Conservation (phyloP, 495 filamentous ascomycete genomes). For the Hypomontagnella submonticulosa region DNA sequence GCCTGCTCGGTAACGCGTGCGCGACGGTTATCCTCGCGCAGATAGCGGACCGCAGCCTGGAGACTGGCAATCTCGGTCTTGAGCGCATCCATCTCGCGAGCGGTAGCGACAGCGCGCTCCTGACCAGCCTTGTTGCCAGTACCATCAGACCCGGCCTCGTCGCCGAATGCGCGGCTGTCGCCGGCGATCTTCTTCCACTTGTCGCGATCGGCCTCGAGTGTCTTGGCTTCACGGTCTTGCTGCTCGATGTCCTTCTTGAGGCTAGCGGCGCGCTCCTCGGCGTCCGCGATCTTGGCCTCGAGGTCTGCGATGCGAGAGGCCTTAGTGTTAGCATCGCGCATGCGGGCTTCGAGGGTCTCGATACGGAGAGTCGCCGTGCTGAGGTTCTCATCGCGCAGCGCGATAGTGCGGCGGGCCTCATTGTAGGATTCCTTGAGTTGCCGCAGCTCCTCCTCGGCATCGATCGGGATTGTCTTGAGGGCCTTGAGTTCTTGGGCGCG, state of each 20-base stretch:
- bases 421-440: slow-evolving; percentile 78
- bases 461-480: slow-evolving; percentile 78
- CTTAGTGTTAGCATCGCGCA: slow-evolving; percentile 81
- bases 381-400: slow-evolving; percentile 71
- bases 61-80: slow-evolving; percentile 75
- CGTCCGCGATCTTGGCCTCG: slow-evolving; percentile 67
- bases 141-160: slow-evolving; percentile 50
- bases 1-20: slow-evolving; percentile 70
- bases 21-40: slow-evolving; percentile 80
- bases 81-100: slow-evolving; percentile 78
- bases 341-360: slow-evolving; percentile 85
- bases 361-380: slow-evolving; percentile 87
- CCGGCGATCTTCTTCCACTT: slow-evolving; percentile 80
- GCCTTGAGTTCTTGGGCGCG: slow-evolving; percentile 80
- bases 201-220: slow-evolving; percentile 71
- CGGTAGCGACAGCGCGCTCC: slow-evolving; percentile 71
- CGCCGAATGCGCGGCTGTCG: slow-evolving; percentile 69
- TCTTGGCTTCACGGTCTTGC: slow-evolving; percentile 66
- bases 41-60: slow-evolving; percentile 79
- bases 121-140: slow-evolving; percentile 63
- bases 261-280: slow-evolving; percentile 62
- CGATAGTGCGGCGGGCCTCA: slow-evolving; percentile 71
- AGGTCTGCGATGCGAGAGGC: slow-evolving; percentile 71
- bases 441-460: slow-evolving; percentile 81
- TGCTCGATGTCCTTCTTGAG: slow-evolving; percentile 74